A percentile compares a stretch with the other conserved stretches of the same genome.
Conservation (phyloP, 2,329 filamentous ascomycete genomes). For the Colletotrichum chrysophilum region DNA sequence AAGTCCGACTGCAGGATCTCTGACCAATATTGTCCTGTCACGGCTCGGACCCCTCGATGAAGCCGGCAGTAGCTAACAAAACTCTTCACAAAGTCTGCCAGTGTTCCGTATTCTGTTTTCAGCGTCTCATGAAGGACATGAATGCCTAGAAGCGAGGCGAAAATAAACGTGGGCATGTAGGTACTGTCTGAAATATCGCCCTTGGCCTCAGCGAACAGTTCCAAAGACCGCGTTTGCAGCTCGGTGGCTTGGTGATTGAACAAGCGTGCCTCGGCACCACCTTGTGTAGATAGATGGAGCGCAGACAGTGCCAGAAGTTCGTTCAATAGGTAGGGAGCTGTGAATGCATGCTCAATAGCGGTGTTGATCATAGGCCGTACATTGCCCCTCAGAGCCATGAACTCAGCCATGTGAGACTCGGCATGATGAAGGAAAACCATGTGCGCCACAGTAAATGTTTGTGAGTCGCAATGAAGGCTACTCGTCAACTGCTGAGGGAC, state of each 20-base stretch:
- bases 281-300: conserved; percentile 34
- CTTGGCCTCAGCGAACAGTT: conserved; percentile 29
- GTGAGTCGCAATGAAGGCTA: not conserved
- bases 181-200: conserved; percentile 22
- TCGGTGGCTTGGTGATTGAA: conserved; percentile 34
- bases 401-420: not conserved
- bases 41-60: conserved; percentile 31
- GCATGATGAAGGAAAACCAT: conserved; percentile 12
- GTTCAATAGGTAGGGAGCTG: conserved; percentile 40
- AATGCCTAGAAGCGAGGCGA: conserved; percentile 34
- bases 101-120: conserved; percentile 27
- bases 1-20: conserved; percentile 27
- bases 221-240: conserved; percentile 31
- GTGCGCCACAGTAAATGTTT: not conserved
- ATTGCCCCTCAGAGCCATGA: not conserved
- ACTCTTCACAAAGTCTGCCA: conserved; percentile 31
- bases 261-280: conserved; percentile 23
- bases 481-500: not conserved
- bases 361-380: conserved; percentile 31
- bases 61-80: conserved; percentile 34
- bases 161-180: conserved; percentile 34
- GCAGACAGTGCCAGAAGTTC: conserved; percentile 42
- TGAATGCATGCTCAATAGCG: conserved; percentile 31
- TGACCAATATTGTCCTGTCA: conserved; percentile 24
- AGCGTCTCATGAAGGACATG: conserved; percentile 43